Evolutionary conservation across 768 basidiomycete genomes (phyloP).

Genomic region (Russula griseocarnosa): DNA sequence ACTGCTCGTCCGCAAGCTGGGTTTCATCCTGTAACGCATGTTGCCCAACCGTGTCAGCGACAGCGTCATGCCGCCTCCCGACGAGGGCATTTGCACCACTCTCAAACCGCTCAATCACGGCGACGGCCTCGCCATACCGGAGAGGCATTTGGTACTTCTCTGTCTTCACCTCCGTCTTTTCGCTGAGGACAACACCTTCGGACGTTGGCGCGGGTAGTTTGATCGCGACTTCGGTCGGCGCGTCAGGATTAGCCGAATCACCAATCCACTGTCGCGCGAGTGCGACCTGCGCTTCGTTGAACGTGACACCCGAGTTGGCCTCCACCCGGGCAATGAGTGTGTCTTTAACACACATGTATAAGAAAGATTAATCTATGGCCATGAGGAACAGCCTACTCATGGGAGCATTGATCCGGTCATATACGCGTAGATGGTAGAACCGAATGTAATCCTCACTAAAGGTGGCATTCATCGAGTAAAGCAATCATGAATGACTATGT

Average conservation of each 20-base stretch:
- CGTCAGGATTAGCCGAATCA: conserved; percentile 34
- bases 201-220: conserved; percentile 49
- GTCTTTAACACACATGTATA: conserved; percentile 29
- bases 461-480: background rate
- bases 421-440: conserved; percentile 89
- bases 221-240: conserved; percentile 54
- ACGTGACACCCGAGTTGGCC: conserved; percentile 66
- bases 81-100: conserved; percentile 45
- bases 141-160: conserved; percentile 66
- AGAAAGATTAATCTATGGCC: background rate
- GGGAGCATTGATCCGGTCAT: conserved; percentile 86
- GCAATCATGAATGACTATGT: background rate
- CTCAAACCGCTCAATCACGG: conserved; percentile 71
- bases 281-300: conserved; percentile 84
- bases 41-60: conserved; percentile 76
- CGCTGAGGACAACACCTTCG: conserved; percentile 48
- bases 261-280: conserved; percentile 74
- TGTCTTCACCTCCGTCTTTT: conserved; percentile 51
- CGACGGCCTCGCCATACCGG: conserved; percentile 60
- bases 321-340: conserved; percentile 68
- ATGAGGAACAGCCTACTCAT: conserved; percentile 40
- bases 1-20: conserved; percentile 66
- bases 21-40: conserved; percentile 68
- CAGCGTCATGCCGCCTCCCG: conserved; percentile 55
- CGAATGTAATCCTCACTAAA: conserved; percentile 75